Evolutionary conservation across 805 yeast genomes (phyloP).

Genomic region (Candida andamanensis): DNA sequence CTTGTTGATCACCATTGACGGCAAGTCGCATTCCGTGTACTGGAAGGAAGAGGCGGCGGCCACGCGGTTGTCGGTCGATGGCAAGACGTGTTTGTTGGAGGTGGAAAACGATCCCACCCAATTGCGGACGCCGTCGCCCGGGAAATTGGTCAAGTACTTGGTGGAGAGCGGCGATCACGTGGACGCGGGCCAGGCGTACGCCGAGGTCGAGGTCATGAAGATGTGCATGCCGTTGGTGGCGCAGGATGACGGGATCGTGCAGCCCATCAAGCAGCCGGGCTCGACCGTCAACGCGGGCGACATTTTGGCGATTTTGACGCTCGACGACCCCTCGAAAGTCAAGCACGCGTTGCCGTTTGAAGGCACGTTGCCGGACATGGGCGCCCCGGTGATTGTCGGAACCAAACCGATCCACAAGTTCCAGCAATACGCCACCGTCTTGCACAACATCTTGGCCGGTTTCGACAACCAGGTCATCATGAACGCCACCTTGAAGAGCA

Average conservation of each 20-base stretch:
- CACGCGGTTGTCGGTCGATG: slow-evolving; percentile 89
- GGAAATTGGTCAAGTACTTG: slow-evolving; percentile 88
- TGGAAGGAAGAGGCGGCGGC: slow-evolving; percentile 98
- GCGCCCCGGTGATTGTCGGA: slow-evolving; percentile 79
- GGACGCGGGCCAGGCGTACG: slow-evolving; percentile 86
- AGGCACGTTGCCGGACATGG: slow-evolving; percentile 87
- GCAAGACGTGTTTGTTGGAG: slow-evolving; percentile 91
- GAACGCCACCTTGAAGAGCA: slow-evolving; percentile 72
- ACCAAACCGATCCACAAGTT: slow-evolving; percentile 78
- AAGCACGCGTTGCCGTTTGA: slow-evolving; percentile 94
- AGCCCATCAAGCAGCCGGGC: slow-evolving; percentile 95
- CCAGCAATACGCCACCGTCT: slow-evolving; percentile 50
- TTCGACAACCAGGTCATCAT: slow-evolving; percentile 93
- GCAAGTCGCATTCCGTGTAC: slow-evolving; percentile 90
- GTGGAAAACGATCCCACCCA: slow-evolving; percentile 98
- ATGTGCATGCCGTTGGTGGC: slow-evolving; percentile 98
- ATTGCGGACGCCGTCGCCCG: slow-evolving; percentile 97
- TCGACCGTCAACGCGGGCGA: slow-evolving; percentile 97
- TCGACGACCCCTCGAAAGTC: slow-evolving; percentile 96
- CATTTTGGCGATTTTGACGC: slow-evolving; percentile 86
- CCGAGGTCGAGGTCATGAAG: slow-evolving; percentile 99
- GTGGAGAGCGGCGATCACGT: slow-evolving; percentile 96
- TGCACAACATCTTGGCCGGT: slow-evolving; percentile 80
- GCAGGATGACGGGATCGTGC: slow-evolving; percentile 88
- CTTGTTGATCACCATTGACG: slow-evolving; percentile 77